A percentile compares a stretch with the other conserved stretches of the same genome.
Conservation (phyloP, 495 filamentous ascomycete genomes). For the Neurospora sp. region DNA sequence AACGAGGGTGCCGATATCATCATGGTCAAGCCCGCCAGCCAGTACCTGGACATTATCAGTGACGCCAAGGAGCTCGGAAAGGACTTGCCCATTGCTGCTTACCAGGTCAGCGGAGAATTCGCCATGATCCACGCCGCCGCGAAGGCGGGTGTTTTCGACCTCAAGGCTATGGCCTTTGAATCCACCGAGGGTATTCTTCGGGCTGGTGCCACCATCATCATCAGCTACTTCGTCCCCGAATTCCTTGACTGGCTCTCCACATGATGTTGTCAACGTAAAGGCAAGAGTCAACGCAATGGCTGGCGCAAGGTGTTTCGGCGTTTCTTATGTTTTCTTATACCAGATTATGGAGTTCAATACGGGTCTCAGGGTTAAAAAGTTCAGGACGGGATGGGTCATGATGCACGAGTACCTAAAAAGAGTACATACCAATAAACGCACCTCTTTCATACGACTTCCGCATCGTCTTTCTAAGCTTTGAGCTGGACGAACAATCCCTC, state of each 20-base stretch:
- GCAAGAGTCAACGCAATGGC: not conserved
- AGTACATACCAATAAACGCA: not conserved
- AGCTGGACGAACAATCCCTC: not conserved
- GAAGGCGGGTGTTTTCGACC: conserved; percentile 93
- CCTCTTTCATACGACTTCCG: not conserved
- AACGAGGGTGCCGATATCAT: conserved; percentile 93
- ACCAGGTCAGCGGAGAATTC: conserved; percentile 94
- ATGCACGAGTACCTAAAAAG: not conserved
- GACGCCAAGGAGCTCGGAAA: conserved; percentile 89
- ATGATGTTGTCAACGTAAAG: conserved; percentile 15
- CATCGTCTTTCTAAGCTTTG: not conserved
- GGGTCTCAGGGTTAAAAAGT: not conserved
- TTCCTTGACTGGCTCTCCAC: conserved; percentile 74
- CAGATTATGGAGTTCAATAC: not conserved
- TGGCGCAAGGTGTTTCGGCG: conserved; percentile 4
- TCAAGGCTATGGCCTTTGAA: conserved; percentile 93
- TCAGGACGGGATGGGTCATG: not conserved
- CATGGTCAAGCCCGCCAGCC: conserved; percentile 95
- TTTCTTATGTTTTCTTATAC: conserved; percentile 1
- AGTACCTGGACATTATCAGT: conserved; percentile 91
- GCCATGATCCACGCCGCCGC: conserved; percentile 97
- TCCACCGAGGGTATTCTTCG: conserved; percentile 84
- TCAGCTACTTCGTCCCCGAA: conserved; percentile 90
- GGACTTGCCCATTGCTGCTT: conserved; percentile 85
- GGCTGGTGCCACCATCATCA: conserved; percentile 82